phyloP scores from a whole-genome alignment of 345 rosid species.

The Dipteronia dyeriana region DNA sequence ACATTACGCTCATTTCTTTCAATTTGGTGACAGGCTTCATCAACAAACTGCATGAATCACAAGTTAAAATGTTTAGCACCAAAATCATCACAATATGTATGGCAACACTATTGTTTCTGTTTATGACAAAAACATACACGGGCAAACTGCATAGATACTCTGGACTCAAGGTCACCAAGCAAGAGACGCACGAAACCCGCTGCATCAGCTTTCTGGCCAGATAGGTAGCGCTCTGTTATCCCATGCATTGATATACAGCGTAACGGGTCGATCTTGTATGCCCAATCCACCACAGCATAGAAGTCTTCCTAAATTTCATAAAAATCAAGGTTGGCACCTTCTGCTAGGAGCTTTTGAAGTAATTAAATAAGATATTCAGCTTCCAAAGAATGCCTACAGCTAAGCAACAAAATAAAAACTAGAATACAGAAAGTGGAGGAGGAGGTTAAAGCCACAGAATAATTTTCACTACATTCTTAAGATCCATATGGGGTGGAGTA shows the following conservation, averaged over 20 bases:
- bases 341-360: slow-evolving; percentile 8
- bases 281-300: slow-evolving; percentile 99
- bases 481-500: not conserved
- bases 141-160: slow-evolving; percentile 86
- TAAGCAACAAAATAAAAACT: slow-evolving; percentile 4
- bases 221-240: slow-evolving; percentile 90
- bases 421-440: not conserved
- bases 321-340: slow-evolving; percentile 24
- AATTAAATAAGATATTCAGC: slow-evolving; percentile 6
- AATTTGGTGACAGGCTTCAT: slow-evolving; percentile 97
- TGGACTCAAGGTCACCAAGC: slow-evolving; percentile 93
- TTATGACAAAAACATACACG: slow-evolving; percentile 57
- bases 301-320: slow-evolving; percentile 80
- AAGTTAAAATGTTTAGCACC: slow-evolving; percentile 25
- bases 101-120: slow-evolving; percentile 11
- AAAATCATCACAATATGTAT: slow-evolving; percentile 10
- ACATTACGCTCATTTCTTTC: slow-evolving; percentile 93
- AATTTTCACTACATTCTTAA: not conserved
- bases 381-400: not conserved
- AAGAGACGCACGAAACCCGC: slow-evolving; percentile 98
- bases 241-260: slow-evolving; percentile 99
- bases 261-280: slow-evolving; percentile 94
- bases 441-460: not conserved
- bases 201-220: slow-evolving; percentile 99
- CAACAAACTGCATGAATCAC: slow-evolving; percentile 73